phyloP scores from a whole-genome alignment of 805 yeast species.

The Candida golubevii region DNA sequence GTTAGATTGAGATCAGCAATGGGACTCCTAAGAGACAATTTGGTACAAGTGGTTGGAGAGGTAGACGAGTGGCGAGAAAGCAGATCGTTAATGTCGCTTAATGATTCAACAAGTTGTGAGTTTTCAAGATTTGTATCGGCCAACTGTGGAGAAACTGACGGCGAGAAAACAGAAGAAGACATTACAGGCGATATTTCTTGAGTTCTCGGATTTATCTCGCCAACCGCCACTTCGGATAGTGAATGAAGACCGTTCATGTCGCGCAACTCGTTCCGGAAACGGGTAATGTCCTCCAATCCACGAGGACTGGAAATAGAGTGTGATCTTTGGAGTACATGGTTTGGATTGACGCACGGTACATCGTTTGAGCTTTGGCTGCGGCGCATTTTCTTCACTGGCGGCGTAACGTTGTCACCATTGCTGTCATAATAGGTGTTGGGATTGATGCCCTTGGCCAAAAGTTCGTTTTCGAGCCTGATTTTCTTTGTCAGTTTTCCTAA shows the following conservation, averaged over 20 bases:
- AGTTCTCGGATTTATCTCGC: slow-evolving; percentile 18
- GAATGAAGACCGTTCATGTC: slow-evolving; percentile 23
- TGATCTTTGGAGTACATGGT: slow-evolving; percentile 16
- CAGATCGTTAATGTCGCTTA: too few relatives aligned
- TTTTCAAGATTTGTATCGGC: too few relatives aligned
- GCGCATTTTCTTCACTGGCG: slow-evolving; percentile 5
- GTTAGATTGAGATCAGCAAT: slow-evolving; percentile 25
- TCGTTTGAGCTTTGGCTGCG: slow-evolving; percentile 14
- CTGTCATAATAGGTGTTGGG: slow-evolving; percentile 32
- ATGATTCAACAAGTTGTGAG: too few relatives aligned
- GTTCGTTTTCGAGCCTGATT: slow-evolving; percentile 46
- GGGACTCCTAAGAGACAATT: slow-evolving; percentile 9
- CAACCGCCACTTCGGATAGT: slow-evolving; percentile 34
- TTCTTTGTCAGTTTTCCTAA: slow-evolving; percentile 52
- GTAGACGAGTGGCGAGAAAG: too few relatives aligned
- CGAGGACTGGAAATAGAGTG: slow-evolving; percentile 16
- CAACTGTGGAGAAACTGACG: too few relatives aligned
- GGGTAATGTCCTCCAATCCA: slow-evolving; percentile 8
- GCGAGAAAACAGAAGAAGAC: background rate
- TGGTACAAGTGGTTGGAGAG: background rate
- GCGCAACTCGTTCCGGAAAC: slow-evolving; percentile 13
- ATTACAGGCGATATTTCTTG: slow-evolving; percentile 4
- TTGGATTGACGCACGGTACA: background rate
- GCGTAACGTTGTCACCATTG: background rate
- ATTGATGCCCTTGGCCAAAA: slow-evolving; percentile 47